Evolutionary conservation across 495 filamentous ascomycete genomes (phyloP), one percentile per base, ranked within the genome.

Genomic region (Penicillium desertorum): DNA sequence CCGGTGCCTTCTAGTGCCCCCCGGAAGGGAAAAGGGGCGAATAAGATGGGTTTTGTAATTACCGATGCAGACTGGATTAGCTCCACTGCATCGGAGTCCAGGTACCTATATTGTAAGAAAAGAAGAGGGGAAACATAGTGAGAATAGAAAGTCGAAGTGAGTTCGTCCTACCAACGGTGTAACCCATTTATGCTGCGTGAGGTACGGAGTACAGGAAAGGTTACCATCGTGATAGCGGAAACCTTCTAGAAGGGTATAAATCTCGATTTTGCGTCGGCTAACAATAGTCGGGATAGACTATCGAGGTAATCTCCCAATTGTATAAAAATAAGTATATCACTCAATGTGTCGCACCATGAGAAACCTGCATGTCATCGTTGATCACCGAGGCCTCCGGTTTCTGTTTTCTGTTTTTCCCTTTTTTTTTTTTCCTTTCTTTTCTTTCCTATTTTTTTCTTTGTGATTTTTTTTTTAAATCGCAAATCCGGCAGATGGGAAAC

Each of bases 231-330:
- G 25, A 44, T 46, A 42, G 37, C 20, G 36, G 39, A 68, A 63
- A 44, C 53, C 57, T 69, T 66, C 63, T 69, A 69, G 66, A 66
- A 69, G 61, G 57, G 27, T 29, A 49, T 20, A 49, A 29, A 47
- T 46, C 51, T 53, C 45, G 19, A 45, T 37, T 51, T 65, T 39
- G 16, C 14, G 14, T 47, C n/a, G 61, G 61, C 44, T 57, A 57
- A 51, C 58, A 59, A 62, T 62, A 67, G 61, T 62, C 50, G 53
- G 57, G 56, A 58, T 59, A 53, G 50, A 66, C 61, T 64, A 63
- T 66, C 61, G 61, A 62, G 63, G 62, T 54, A 59, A 49, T 25
- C 39, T 45, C 39, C 37, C 11, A 12, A 36, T 43, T 43, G 19
- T 48, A 54, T 45, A 48, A 47, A 58, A 46, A 42, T 20, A 36